A percentile compares a stretch with the other conserved stretches of the same genome.
Conservation (phyloP, 2,329 filamentous ascomycete species). For the Leptodontidium sp. region DNA sequence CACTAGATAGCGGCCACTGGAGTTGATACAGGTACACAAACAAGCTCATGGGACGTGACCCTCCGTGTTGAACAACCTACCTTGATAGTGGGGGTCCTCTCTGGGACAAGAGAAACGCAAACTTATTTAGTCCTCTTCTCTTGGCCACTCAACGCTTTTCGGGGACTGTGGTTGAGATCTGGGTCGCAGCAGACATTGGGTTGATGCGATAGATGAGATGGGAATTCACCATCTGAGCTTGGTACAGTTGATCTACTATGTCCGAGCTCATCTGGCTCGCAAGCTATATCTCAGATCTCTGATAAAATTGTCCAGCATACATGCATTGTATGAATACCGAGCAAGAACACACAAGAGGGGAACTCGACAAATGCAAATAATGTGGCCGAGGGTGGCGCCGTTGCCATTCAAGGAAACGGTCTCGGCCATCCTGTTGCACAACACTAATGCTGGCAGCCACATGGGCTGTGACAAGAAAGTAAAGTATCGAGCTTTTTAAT, state of each 20-base stretch:
- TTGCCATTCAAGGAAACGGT: not conserved
- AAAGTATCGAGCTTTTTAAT: not conserved
- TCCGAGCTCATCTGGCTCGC: not conserved
- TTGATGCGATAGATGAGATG: not conserved
- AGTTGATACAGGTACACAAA: constrained; percentile 3
- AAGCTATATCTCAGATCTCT: no score
- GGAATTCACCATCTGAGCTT: not conserved
- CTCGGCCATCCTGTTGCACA: constrained; percentile 4
- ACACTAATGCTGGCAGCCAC: constrained; percentile 4
- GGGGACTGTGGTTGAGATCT: not conserved
- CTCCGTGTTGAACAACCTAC: not conserved
- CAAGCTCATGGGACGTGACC: not conserved
- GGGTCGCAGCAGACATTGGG: not conserved
- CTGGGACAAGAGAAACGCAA: not conserved
- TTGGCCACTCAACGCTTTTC: not conserved
- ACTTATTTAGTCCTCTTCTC: not conserved
- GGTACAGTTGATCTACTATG: no score
- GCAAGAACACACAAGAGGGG: not conserved
- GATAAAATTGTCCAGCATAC: no score
- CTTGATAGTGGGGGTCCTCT: not conserved
- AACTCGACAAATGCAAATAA: not conserved
- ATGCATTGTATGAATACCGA: not conserved
- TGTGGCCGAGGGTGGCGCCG: constrained; percentile 16
- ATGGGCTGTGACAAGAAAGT: constrained; percentile 8
- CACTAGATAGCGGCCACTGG: constrained; percentile 1